A percentile compares a stretch with the other conserved stretches of the same genome.
phyloP scores from a whole-genome alignment of 768 basidiomycete genomes.

The Boletus vinaceobasis region DNA sequence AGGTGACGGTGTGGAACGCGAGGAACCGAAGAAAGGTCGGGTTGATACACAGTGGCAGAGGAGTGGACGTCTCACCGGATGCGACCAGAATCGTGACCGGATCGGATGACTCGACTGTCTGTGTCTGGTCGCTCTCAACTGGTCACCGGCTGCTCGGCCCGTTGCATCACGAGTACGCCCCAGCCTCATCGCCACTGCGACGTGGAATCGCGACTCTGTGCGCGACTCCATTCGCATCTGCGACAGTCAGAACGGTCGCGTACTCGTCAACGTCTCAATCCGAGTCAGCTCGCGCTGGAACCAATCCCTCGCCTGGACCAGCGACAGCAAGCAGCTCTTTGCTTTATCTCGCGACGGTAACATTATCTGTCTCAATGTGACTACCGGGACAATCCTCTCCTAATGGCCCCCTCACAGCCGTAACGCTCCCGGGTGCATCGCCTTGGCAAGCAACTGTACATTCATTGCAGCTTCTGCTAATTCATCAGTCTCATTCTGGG shows the following conservation, averaged over 20 bases:
- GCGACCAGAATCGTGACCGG: not conserved
- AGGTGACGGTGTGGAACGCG: not conserved
- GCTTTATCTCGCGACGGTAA: not conserved
- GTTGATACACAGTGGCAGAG: not conserved
- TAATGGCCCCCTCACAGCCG: not conserved
- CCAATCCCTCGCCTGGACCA: not conserved
- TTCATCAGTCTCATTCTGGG: not conserved
- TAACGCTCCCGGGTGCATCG: not conserved
- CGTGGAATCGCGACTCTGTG: no score
- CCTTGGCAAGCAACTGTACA: not conserved
- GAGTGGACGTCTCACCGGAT: not conserved
- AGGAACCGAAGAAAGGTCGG: not conserved
- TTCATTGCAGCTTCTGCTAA: not conserved
- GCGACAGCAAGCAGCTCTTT: not conserved
- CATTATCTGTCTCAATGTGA: not conserved
- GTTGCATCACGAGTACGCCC: not conserved
- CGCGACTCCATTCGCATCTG: not conserved
- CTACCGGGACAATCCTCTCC: not conserved
- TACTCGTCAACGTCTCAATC: not conserved
- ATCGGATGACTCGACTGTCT: not conserved
- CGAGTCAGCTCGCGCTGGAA: accelerated
- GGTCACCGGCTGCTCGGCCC: not conserved
- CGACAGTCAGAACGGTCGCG: not conserved
- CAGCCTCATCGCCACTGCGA: not conserved
- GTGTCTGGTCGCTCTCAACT: not conserved